Evolutionary conservation across 371 early-diverging fungal genomes (phyloP).

Genomic region (Mortierella sp.): DNA sequence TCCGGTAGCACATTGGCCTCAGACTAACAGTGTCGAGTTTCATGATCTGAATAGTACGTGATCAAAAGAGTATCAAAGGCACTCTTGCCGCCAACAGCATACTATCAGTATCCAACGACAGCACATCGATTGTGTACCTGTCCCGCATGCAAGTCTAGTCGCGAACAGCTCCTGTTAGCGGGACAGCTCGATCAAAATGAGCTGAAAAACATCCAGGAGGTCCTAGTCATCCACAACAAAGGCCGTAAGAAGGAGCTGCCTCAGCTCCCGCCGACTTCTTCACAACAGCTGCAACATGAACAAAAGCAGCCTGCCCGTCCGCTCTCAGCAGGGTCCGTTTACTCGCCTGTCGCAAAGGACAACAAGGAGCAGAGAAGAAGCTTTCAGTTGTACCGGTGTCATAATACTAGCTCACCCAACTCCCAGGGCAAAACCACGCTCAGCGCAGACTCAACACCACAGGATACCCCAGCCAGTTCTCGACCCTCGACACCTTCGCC

Average conservation of each 20-base stretch:
- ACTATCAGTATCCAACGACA: slow-evolving; percentile 52
- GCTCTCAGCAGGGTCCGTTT: slow-evolving; percentile 17
- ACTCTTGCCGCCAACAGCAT: slow-evolving; percentile 43
- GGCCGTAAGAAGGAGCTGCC: slow-evolving; percentile 39
- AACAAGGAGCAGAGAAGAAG: slow-evolving; percentile 26
- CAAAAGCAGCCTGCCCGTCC: slow-evolving; percentile 18
- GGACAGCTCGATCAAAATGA: slow-evolving; percentile 39
- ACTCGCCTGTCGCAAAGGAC: slow-evolving; percentile 2
- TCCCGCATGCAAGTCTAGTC: slow-evolving; percentile 47
- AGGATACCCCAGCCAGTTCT: slow-evolving; percentile 37
- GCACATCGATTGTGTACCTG: slow-evolving; percentile 51
- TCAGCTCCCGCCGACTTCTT: slow-evolving; percentile 27
- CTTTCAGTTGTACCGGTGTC: slow-evolving; percentile 25
- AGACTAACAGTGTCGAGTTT: not conserved
- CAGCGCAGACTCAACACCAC: slow-evolving; percentile 33
- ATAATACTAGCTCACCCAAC: slow-evolving; percentile 37
- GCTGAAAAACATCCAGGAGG: slow-evolving; percentile 41
- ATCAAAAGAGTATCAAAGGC: slow-evolving; percentile 49
- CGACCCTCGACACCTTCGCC: slow-evolving; percentile 43
- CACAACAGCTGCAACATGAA: slow-evolving; percentile 13
- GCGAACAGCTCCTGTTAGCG: slow-evolving; percentile 36
- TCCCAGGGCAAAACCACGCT: slow-evolving; percentile 20
- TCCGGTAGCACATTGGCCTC: not conserved
- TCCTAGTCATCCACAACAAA: slow-evolving; percentile 42
- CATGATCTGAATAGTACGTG: slow-evolving; percentile 27